These are phyloP conservation scores for Maudiozyma bulderi DNA, from an alignment of 805 yeast genomes.

Conservation along the genomic window DNA sequence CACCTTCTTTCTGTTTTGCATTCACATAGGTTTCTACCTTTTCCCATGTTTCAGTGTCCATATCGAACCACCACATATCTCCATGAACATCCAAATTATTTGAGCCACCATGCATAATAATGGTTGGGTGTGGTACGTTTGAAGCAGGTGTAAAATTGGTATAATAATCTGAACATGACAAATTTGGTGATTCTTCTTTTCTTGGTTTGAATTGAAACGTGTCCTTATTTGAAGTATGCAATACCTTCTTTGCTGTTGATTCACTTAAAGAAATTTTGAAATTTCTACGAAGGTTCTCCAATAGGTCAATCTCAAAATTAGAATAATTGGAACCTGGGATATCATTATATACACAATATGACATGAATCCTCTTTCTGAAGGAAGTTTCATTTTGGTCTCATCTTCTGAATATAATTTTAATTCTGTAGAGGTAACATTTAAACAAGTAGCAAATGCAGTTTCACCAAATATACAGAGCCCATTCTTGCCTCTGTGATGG, in stretches of 20 bases:
- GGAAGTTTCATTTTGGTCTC: slow-evolving; percentile 12
- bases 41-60: slow-evolving; percentile 36
- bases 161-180: background rate
- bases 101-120: slow-evolving; percentile 34
- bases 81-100: slow-evolving; percentile 30
- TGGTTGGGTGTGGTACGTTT: background rate
- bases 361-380: slow-evolving; percentile 29
- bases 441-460: slow-evolving; percentile 29
- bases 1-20: background rate
- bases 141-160: background rate
- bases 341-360: slow-evolving; percentile 12
- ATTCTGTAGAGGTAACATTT: background rate
- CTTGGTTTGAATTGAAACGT: background rate
- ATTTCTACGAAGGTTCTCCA: slow-evolving; percentile 5
- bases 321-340: slow-evolving; percentile 3
- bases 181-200: background rate
- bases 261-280: background rate
- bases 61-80: slow-evolving; percentile 43
- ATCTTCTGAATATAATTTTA: background rate
- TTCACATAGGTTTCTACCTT: slow-evolving; percentile 8
- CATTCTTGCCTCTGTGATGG: slow-evolving; percentile 26
- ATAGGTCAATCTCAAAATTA: slow-evolving; percentile 4
- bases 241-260: background rate
- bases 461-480: slow-evolving; percentile 29
- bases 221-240: background rate